These are phyloP conservation scores for Leccinum pachyderme DNA, from an alignment of 1,284 basidiomycete species.

Conservation along the genomic window DNA sequence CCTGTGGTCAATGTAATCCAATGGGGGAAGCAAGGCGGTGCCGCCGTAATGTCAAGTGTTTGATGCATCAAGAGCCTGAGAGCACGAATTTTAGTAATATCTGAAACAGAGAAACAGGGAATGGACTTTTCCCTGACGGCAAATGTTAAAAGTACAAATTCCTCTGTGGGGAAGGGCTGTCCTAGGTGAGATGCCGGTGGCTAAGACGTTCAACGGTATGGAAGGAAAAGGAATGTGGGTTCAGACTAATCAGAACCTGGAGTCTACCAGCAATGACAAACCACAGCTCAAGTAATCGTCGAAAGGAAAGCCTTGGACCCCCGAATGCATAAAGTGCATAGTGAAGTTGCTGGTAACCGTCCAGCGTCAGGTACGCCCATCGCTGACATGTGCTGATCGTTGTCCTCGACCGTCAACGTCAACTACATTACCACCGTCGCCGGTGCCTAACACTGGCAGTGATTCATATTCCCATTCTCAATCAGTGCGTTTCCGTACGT, in stretches of 20 bases:
- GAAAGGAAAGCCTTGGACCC: background rate
- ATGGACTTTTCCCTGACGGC: background rate
- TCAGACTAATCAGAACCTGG: background rate
- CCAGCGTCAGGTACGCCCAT: background rate
- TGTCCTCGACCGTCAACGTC: background rate
- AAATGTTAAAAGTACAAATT: background rate
- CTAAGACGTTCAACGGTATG: background rate
- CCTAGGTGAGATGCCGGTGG: background rate
- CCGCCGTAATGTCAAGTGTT: background rate
- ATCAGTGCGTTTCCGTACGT: too few species aligned
- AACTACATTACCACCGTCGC: background rate
- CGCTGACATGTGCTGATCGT: background rate
- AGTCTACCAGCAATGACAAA: background rate
- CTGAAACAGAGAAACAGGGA: background rate
- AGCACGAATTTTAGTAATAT: background rate
- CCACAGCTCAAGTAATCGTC: background rate
- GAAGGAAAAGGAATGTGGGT: background rate
- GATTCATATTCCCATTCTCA: too few species aligned
- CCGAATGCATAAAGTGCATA: background rate
- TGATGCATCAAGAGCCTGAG: background rate
- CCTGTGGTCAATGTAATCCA: background rate
- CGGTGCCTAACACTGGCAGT: too few species aligned
- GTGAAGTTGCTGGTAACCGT: background rate
- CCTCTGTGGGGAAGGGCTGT: background rate
- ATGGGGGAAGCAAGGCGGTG: background rate